Percentiles rank a stretch among this genome's conserved stretches.
Evolutionary conservation across 106 monocot species (phyloP).

Genomic region (Dioscorea zingiberensis): DNA sequence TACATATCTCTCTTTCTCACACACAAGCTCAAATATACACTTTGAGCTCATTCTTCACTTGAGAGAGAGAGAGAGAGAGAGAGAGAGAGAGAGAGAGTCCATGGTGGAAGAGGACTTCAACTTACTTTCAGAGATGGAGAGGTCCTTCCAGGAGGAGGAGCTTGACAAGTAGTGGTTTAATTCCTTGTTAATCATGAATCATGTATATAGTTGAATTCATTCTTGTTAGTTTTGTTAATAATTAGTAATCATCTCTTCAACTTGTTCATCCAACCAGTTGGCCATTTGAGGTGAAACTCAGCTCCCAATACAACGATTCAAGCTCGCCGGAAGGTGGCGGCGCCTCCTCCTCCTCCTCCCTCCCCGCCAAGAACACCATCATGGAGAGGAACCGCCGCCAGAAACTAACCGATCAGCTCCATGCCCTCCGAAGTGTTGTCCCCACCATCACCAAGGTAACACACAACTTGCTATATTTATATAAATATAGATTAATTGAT

Average conservation of each 20-base stretch:
- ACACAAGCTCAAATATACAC: no score
- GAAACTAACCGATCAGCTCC: constrained; percentile 71
- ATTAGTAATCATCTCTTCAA: no score
- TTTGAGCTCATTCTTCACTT: neutral
- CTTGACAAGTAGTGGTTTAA: constrained; percentile 19
- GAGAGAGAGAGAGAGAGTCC: neutral
- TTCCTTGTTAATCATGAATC: no score
- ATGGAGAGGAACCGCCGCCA: constrained; percentile 68
- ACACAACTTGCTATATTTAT: neutral
- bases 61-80: no score
- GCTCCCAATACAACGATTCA: constrained; percentile 22
- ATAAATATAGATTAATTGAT: neutral
- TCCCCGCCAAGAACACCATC: constrained; percentile 35
- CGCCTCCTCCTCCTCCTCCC: neutral
- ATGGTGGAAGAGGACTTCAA: constrained; percentile 44
- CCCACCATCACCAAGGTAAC: constrained; percentile 87
- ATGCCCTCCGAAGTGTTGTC: constrained; percentile 68
- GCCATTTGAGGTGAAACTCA: no score
- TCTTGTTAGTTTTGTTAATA: no score
- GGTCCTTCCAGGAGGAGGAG: constrained; percentile 29
- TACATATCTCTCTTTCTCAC: no score
- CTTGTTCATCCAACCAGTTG: no score
- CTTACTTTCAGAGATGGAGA: constrained; percentile 36
- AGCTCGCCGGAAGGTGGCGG: constrained; percentile 35
- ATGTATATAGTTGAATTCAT: no score